Conservation (phyloP, 192 early-diverging fungal genomes). For the Linnemannia schmuckeri region DNA sequence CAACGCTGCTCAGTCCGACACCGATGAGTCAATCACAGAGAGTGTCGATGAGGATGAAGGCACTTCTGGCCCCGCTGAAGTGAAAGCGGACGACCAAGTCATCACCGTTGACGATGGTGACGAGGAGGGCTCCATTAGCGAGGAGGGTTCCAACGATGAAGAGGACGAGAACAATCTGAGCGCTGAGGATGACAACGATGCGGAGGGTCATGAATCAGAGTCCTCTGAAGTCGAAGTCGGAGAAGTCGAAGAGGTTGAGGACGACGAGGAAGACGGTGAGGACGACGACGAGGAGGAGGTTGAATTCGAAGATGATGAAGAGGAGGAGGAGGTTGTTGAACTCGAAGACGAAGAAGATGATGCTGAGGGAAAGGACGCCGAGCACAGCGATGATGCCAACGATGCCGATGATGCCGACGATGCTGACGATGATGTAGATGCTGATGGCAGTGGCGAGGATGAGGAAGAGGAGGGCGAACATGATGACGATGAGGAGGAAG, state of each 20-base stretch:
- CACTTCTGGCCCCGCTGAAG: background rate
- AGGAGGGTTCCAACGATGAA: background rate
- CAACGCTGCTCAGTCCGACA: background rate
- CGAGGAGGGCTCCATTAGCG: background rate
- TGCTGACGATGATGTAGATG: background rate
- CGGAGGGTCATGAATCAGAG: constrained; percentile 9
- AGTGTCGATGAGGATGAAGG: constrained; percentile 4
- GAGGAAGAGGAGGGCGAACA: background rate
- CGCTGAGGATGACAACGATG: constrained; percentile 10
- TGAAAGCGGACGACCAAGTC: constrained; percentile 12
- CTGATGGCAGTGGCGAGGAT: background rate
- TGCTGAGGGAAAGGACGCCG: background rate
- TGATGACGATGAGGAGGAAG: constrained; percentile 1
- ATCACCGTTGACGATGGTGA: background rate
- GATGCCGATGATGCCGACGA: constrained; percentile 2
- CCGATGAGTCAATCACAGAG: background rate
- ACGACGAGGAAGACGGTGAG: background rate
- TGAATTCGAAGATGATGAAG: background rate
- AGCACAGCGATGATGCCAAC: background rate
- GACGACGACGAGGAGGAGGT: background rate
- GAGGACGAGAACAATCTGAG: constrained; percentile 9
- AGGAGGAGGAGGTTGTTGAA: background rate
- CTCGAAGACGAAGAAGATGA: background rate
- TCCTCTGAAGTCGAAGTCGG: constrained; percentile 15
- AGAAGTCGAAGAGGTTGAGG: background rate